Evolutionary conservation across 1,139 yeast genomes (phyloP), one percentile per base, ranked within the genome.

Genomic region (Taphrina pruni): DNA sequence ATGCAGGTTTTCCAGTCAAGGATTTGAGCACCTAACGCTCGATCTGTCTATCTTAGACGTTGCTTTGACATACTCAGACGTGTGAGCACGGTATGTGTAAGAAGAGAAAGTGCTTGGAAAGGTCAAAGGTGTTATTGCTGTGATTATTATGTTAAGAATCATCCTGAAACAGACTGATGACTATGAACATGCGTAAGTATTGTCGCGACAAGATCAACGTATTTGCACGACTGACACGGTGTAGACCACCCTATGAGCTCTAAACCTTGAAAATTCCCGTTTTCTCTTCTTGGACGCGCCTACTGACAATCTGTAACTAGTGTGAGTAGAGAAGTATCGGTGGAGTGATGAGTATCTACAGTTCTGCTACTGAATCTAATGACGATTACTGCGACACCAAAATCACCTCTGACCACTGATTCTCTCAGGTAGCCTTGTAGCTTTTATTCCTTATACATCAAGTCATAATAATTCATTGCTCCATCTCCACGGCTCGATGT

Each of bases 371-470:
- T 45, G 62, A 58, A 58, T 58, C 62, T 21, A 58, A 58, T 58
- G 62, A 58, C 62, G 62, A 58, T 58, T 58, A 58, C 62, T 58
- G 62, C 62, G 62, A 58, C 62, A 58, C 62, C 62, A 58, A 58
- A 58, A 58, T 58, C 62, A 58, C 62, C 62, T 58, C 62, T 58
- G 62, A 58, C 62, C 54, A 36, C 58, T 36, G 43, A 54, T 32
- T 0, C 55, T 12, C 20, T n/a, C 14, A 2, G 6, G 14, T 39
- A 39, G 43, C 14, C 43, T 14, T 39, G 14, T 14, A 2, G 11
- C 43, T 39, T 39, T 3, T 26, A 26, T 2, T 2, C 4, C 32
- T 4, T 2, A 26, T 26, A 26, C 32, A 26, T 26, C 32, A 26
- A 26, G 32, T 26, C 32, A 26, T 26, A 26, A 26, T 26, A 4